Conservation (phyloP, 495 filamentous ascomycete species). For the Lasiosphaeria miniovina region DNA sequence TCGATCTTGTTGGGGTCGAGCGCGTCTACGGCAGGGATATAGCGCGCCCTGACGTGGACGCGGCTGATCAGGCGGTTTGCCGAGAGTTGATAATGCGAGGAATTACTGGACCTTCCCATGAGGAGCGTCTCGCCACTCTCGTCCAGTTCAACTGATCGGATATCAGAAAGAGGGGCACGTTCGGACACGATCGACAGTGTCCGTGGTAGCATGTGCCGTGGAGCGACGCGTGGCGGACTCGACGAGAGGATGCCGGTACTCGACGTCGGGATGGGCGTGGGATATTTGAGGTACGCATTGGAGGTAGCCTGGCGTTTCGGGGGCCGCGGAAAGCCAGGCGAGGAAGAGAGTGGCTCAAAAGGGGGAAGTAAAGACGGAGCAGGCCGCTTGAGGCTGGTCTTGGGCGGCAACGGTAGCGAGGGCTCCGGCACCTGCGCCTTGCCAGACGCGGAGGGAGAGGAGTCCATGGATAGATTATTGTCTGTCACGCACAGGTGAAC, state of each 20-base stretch:
- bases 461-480: conserved; percentile 25
- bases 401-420: conserved; percentile 37
- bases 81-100: conserved; percentile 87
- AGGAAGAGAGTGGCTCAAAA: conserved; percentile 90
- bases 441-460: conserved; percentile 22
- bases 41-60: conserved; percentile 85
- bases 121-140: conserved; percentile 75
- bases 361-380: conserved; percentile 81
- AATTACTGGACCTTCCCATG: conserved; percentile 91
- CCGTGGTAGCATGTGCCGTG: conserved; percentile 55
- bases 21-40: conserved; percentile 61
- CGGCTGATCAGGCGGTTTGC: conserved; percentile 88
- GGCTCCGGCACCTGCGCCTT: conserved; percentile 27
- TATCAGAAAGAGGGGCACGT: conserved; percentile 75
- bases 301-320: conserved; percentile 64
- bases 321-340: conserved; percentile 74
- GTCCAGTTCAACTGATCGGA: conserved; percentile 77
- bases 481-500: conserved; percentile 16
- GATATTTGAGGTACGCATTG: conserved; percentile 61
- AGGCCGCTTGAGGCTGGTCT: conserved; percentile 70
- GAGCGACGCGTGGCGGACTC: conserved; percentile 65
- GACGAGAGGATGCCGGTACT: conserved; percentile 89
- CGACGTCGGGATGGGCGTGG: conserved; percentile 89
- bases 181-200: conserved; percentile 72
- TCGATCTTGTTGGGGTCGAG: conserved; percentile 69